Evolutionary conservation across 129 eudicot species (phyloP), one percentile per base, ranked within the genome.

Genomic region (Helichrysum umbraculigerum): DNA sequence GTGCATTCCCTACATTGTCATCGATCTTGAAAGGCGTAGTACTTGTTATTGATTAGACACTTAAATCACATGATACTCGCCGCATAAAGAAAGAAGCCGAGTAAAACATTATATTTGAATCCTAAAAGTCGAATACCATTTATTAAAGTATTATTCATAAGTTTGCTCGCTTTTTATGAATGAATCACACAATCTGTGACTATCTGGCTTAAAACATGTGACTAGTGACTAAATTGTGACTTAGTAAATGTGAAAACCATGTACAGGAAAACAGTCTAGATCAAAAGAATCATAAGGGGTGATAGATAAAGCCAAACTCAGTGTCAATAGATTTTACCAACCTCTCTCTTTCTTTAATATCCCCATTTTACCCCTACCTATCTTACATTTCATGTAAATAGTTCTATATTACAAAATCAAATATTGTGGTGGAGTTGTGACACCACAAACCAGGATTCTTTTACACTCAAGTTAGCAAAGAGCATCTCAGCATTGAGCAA

Each of bases 321-420:
- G 33, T 57, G 52, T 59, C 75, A 57, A 72, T 19, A 71, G 52
- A 59, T 78, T 70, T 44, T 63, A 72, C 71, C 77, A 71, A 52
- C 66, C 66, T n/a, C 67, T 64, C 54, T 64, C 65, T 79, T 73
- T 58, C 75, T 67, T 67, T 58, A 58, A 80, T 41, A 80, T 74
- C 79, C 75, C 88, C 79, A 68, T 69, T 56, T 81, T 73, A 58
- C 71, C 61, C 70, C 78, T 77, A 75, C 73, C 83, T 78, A 84
- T 84, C 83, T 79, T 79, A 77, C 88, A 87, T 72, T 87, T 57
- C 79, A 78, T 77, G 85, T 86, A 83, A 79, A 83, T 79, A 79
- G 80, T 83, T 83, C 79, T 87, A 78, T 81, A 81, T 81, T 84
- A 87, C 91, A 87, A 79, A 84, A 63, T 85, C 79, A 80, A 87